A percentile compares a stretch with the other conserved stretches of the same genome.
phyloP scores from a whole-genome alignment of 2,329 filamentous ascomycete genomes.

The Exserohilum rostratum region DNA sequence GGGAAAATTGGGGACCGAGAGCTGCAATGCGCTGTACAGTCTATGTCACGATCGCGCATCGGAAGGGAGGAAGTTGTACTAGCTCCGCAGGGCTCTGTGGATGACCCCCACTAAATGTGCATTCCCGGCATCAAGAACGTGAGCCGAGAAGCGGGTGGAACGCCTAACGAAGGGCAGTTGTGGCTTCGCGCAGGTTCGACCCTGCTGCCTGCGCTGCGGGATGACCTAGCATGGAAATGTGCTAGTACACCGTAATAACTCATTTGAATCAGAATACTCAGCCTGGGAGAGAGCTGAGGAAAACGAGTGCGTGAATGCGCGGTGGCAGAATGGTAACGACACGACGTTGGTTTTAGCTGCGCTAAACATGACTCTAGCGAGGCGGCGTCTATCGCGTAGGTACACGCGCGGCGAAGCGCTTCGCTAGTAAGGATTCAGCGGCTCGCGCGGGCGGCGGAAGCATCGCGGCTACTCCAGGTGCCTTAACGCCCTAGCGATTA shows the following conservation, averaged over 20 bases:
- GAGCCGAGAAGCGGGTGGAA: neutral
- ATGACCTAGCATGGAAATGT: neutral
- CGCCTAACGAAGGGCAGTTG: neutral
- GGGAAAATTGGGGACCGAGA: neutral
- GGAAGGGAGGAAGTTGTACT: neutral
- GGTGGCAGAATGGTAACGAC: neutral
- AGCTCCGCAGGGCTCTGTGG: constrained; percentile 5
- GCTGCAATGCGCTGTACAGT: neutral
- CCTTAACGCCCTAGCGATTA: constrained; percentile 14
- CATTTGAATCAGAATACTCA: neutral
- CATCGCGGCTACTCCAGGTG: constrained; percentile 15
- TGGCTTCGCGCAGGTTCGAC: neutral
- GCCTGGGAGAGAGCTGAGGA: neutral
- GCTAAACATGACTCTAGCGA: constrained; percentile 20
- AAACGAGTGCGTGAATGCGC: neutral
- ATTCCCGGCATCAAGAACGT: constrained; percentile 1
- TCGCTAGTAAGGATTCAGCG: constrained; percentile 17
- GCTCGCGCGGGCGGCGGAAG: constrained; percentile 16
- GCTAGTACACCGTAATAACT: neutral
- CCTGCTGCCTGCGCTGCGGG: neutral
- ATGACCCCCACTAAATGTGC: neutral
- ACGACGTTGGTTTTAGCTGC: constrained; percentile 27
- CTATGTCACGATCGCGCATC: neutral
- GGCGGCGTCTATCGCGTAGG: constrained; percentile 20
- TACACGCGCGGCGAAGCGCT: constrained; percentile 11